Evolutionary conservation across 805 yeast species (phyloP).

Genomic region (Kodamaea laetipori): DNA sequence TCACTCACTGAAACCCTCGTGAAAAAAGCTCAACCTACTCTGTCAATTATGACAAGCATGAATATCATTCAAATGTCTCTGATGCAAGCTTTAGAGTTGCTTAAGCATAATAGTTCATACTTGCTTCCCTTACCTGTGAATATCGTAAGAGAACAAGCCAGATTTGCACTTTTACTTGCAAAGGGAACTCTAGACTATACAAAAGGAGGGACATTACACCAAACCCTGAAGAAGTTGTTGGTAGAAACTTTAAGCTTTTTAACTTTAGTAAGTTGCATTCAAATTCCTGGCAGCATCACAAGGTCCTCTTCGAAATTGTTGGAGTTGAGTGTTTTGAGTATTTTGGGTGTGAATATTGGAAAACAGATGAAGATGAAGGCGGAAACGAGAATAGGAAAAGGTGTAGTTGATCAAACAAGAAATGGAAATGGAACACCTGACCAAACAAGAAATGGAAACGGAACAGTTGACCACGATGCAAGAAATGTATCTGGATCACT

Average conservation of each 20-base stretch:
- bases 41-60: conserved; percentile 51
- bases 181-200: conserved; percentile 80
- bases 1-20: conserved; percentile 37
- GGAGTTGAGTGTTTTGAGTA: conserved; percentile 61
- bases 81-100: conserved; percentile 56
- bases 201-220: conserved; percentile 78
- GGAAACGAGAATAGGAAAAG: not conserved
- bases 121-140: conserved; percentile 67
- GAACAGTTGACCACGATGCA: not conserved
- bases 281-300: conserved; percentile 63
- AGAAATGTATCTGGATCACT: not conserved
- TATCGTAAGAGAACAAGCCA: conserved; percentile 60
- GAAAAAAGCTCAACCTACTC: conserved; percentile 39
- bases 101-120: conserved; percentile 44
- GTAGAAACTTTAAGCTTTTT: conserved; percentile 51
- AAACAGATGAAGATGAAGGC: conserved; percentile 16
- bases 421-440: too few species aligned
- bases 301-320: conserved; percentile 55
- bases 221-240: conserved; percentile 63
- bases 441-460: not conserved
- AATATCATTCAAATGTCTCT: conserved; percentile 71
- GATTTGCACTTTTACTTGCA: conserved; percentile 66
- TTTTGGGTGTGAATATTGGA: conserved; percentile 53
- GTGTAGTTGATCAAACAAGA: not conserved
- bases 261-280: conserved; percentile 51